Percentiles rank a stretch among this genome's conserved stretches.
These are phyloP conservation scores for Vitellaria paradoxa DNA, from an alignment of 179 eudicot genomes.

Conservation along the genomic window DNA sequence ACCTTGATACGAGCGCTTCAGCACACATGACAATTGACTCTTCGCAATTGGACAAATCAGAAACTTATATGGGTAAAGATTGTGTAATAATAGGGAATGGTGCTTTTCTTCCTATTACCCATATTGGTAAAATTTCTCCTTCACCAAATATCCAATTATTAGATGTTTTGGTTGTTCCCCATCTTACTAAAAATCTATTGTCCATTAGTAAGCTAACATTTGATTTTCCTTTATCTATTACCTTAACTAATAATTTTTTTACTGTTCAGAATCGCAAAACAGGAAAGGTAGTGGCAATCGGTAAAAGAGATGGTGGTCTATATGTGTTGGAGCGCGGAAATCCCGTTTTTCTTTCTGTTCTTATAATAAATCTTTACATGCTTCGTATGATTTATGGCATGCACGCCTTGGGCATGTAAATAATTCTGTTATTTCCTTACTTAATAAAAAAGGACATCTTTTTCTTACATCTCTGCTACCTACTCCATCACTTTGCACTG, in stretches of 20 bases:
- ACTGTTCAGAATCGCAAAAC: background rate
- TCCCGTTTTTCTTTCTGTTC: background rate
- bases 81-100: background rate
- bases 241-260: background rate
- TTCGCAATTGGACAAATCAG: background rate
- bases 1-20: background rate
- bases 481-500: background rate
- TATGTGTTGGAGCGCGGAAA: conserved; percentile 6
- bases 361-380: background rate
- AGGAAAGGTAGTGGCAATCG: conserved; percentile 4
- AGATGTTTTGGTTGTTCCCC: conserved; percentile 13
- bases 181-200: conserved; percentile 9
- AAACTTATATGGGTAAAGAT: background rate
- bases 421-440: background rate
- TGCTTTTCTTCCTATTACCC: conserved; percentile 2
- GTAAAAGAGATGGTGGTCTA: background rate
- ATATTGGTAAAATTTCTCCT: background rate
- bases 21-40: background rate
- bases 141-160: background rate
- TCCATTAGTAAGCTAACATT: conserved; percentile 8
- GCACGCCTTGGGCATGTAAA: conserved; percentile 6
- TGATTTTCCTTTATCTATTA: conserved; percentile 3
- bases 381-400: conserved; percentile 9
- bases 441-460: conserved; percentile 9
- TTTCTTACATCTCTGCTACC: conserved; percentile 10